Base-by-base conservation (phyloP, 169 alveolate genomes). In the Plasmodium falciparum region DNA sequence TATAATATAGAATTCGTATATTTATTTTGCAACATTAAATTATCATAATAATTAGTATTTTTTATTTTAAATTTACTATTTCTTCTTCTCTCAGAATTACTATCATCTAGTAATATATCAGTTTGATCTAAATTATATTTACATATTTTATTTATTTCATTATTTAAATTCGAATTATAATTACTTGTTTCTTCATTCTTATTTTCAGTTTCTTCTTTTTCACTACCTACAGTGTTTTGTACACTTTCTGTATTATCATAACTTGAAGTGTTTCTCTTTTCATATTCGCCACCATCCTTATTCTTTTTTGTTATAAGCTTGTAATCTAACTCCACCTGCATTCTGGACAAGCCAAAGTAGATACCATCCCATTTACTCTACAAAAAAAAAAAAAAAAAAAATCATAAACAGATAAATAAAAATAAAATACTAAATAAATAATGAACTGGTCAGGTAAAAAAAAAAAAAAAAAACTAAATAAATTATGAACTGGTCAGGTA, bases 361-460 rank as follows among this genome's bases (percentile, higher is more conserved):
- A 83, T 69, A 61, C 74, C 47, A 45, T 83, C 91, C 91, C 91
- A 83, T 54, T 83, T 83, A 52, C 91, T 70, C 91, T 83, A 49
- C 26, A 13, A 15, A 9, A 6, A 29, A 24, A 29, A 20, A 22
- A 62, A 54, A 4, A 43, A 43, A 45, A 50, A 50, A 11, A 9
- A 12, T 29, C 8, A 59, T 26, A 39, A 67, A 9, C 3, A 72
- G 11, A 52, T 12, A 52, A 52, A 72, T 5, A 24, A n/a, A 2
- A 2, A 70, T 4, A 39, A 43, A 43, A 45, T 8, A 70, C 6
- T 33, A 6, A 33, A 33, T 33, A 45, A 70, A 17, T n/a, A 20
- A 20, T 61, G 17, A 15, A 61, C 17, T 13, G n/a, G 61, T 62
- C n/a, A 62, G n/a, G 26, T 17, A 66, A 66, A 66, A 66, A 33